phyloP scores from a whole-genome alignment of 176 grass and related monocot species.

The Oropetium thomaeum region DNA sequence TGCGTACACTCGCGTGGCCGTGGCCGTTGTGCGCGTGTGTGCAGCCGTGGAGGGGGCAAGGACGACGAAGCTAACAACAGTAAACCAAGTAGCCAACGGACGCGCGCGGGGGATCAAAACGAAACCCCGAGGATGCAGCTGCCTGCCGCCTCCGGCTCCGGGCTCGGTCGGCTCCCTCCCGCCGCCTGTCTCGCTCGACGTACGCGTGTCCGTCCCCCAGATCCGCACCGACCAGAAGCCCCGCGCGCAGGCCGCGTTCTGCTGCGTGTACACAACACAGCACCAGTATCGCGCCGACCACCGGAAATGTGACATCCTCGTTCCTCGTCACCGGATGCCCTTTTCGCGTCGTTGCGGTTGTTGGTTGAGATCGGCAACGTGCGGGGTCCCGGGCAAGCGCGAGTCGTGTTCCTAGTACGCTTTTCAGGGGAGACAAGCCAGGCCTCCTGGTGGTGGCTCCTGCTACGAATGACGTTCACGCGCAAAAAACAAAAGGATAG shows the following conservation, averaged over 20 bases:
- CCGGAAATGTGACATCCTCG: no score
- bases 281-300: no score
- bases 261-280: neutral
- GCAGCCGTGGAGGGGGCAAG: neutral
- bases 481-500: neutral
- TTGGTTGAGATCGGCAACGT: neutral
- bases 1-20: neutral
- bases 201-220: neutral
- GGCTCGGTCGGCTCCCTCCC: no score
- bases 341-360: neutral
- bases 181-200: neutral
- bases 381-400: neutral
- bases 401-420: neutral
- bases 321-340: neutral
- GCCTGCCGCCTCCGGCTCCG: no score
- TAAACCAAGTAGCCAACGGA: no score
- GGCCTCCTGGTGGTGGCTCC: no score
- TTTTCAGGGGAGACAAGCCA: neutral
- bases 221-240: conserved; percentile 35
- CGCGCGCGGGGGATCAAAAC: neutral
- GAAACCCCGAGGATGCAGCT: conserved; percentile 9
- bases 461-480: neutral
- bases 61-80: no score
- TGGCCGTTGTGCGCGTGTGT: neutral
- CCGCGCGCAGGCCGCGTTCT: neutral